Percentiles rank a stretch among this genome's conserved stretches.
Evolutionary conservation across 2,329 filamentous ascomycete species (phyloP).

Genomic region (Fusarium xylarioides): DNA sequence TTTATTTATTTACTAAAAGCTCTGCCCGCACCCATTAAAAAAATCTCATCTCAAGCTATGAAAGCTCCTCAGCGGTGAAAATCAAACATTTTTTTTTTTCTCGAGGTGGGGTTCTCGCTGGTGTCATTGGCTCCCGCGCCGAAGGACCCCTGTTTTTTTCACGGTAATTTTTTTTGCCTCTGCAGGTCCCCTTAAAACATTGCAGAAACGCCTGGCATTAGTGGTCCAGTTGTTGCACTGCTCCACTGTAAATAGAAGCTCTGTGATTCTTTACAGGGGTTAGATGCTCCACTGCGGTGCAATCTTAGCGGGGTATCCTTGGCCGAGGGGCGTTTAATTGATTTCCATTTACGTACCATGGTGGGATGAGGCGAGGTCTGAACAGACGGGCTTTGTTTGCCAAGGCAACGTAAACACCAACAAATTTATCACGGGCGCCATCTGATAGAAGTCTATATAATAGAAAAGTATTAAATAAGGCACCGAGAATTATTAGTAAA

Average conservation of each 20-base stretch:
- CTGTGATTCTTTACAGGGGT: conserved; percentile 30
- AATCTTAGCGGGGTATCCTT: conserved; percentile 33
- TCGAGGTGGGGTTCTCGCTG: conserved; percentile 38
- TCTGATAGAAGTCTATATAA: neutral
- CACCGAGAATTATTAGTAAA: neutral
- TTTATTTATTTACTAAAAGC: conserved; percentile 27
- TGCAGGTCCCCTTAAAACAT: conserved; percentile 22
- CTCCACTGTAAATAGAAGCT: conserved; percentile 31
- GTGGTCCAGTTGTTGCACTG: conserved; percentile 19
- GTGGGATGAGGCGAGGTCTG: neutral
- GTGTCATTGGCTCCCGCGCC: conserved; percentile 43
- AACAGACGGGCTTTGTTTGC: neutral
- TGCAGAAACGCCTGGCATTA: conserved; percentile 22
- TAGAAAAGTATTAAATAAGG: neutral
- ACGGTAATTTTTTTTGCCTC: conserved; percentile 18
- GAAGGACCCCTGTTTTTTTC: conserved; percentile 34
- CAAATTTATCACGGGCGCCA: neutral
- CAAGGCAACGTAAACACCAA: conserved; percentile 5
- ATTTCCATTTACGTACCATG: neutral
- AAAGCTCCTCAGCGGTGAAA: conserved; percentile 37
- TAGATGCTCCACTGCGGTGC: neutral
- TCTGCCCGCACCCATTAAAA: conserved; percentile 6
- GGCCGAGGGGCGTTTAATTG: conserved; percentile 28
- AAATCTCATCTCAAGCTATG: conserved; percentile 10
- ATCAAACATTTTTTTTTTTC: conserved; percentile 36